Percentiles rank a stretch among this genome's conserved stretches.
phyloP scores from a whole-genome alignment of 2,329 filamentous ascomycete species.

The Hirsutella minnesotensis region DNA sequence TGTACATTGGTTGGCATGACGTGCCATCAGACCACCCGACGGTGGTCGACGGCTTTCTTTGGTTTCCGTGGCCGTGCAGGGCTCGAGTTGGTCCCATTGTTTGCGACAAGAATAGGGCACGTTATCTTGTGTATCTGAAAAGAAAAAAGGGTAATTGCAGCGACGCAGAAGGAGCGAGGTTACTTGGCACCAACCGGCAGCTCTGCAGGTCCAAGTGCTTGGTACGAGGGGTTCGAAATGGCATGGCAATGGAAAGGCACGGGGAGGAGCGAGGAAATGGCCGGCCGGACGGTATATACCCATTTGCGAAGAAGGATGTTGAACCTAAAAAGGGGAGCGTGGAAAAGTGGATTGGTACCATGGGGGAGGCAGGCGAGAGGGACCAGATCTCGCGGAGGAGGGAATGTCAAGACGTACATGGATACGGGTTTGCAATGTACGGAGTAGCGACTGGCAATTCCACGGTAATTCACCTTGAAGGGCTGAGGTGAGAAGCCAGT shows the following conservation, averaged over 20 bases:
- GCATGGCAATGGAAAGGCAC: neutral
- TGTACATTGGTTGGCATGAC: conserved; percentile 6
- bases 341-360: neutral
- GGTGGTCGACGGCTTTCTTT: neutral
- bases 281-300: conserved; percentile 15
- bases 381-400: too few relatives aligned
- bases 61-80: neutral
- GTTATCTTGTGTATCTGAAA: neutral
- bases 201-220: neutral
- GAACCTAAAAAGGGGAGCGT: conserved; percentile 2
- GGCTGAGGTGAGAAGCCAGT: too few relatives aligned
- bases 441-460: neutral
- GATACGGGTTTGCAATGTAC: neutral
- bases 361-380: neutral
- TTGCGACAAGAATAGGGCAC: neutral
- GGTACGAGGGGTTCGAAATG: neutral
- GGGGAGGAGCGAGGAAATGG: conserved; percentile 4
- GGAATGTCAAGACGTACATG: neutral
- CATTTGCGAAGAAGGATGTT: conserved; percentile 13
- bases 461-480: neutral
- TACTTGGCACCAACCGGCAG: neutral
- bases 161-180: neutral
- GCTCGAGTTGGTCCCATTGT: neutral
- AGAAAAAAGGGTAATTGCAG: neutral
- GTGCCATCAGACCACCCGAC: neutral